These are phyloP conservation scores for Stellera chamaejasme DNA, from an alignment of 345 rosid species.

Conservation along the genomic window DNA sequence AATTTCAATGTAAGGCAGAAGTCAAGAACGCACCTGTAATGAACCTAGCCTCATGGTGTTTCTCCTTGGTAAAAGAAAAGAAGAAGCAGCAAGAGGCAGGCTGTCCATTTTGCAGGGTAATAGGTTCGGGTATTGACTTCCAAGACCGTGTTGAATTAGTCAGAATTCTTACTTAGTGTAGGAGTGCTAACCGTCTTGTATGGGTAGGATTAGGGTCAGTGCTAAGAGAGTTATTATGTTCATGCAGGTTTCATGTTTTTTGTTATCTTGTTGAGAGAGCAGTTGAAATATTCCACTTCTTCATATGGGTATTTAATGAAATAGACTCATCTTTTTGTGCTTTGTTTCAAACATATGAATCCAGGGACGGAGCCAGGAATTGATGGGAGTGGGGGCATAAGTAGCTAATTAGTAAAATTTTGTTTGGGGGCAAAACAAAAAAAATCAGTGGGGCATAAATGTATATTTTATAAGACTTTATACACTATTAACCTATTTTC, in stretches of 20 bases:
- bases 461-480: no score
- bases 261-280: background rate
- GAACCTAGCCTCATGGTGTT: slow-evolving; percentile 30
- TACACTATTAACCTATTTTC: no score
- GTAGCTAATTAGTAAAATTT: no score
- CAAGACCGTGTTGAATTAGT: background rate
- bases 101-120: slow-evolving; percentile 19
- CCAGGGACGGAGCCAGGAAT: no score
- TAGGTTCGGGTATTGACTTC: slow-evolving; percentile 91
- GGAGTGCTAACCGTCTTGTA: slow-evolving; percentile 4
- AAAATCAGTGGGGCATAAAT: no score
- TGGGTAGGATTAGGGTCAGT: slow-evolving; percentile 8
- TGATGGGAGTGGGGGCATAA: no score
- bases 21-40: slow-evolving; percentile 89
- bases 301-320: background rate
- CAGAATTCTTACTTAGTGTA: no score
- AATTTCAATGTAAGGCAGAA: slow-evolving; percentile 19
- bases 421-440: no score
- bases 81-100: slow-evolving; percentile 14
- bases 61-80: slow-evolving; percentile 5
- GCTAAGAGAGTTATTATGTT: background rate
- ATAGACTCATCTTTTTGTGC: background rate
- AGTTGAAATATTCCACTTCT: background rate
- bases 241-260: background rate
- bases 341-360: background rate